These are phyloP conservation scores for Omphalea diandra DNA, from an alignment of 441 rosid species.

Conservation along the genomic window DNA sequence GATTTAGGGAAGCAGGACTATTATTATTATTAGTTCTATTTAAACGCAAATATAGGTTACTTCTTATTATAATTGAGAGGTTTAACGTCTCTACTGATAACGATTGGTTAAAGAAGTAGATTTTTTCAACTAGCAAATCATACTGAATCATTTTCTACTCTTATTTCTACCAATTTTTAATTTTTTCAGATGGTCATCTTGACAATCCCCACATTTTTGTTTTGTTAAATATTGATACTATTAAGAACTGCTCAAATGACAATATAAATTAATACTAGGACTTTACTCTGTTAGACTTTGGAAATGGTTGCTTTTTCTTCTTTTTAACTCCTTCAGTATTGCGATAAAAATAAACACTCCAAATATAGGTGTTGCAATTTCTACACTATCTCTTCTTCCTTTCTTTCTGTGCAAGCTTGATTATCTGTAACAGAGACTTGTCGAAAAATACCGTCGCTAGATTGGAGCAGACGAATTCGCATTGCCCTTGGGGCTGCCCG, in stretches of 20 bases:
- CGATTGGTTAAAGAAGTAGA: neutral
- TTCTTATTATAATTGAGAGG: neutral
- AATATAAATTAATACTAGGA: neutral
- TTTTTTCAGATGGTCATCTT: neutral
- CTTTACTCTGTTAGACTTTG: neutral
- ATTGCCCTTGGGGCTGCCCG: slow-evolving; percentile 81
- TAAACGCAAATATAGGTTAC: neutral
- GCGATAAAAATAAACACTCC: neutral
- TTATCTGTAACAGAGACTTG: slow-evolving; percentile 43
- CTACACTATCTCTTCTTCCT: neutral
- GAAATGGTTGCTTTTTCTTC: neutral
- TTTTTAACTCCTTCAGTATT: neutral
- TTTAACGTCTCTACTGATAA: neutral
- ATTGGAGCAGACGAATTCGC: slow-evolving; percentile 71
- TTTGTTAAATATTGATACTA: neutral
- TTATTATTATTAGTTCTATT: neutral
- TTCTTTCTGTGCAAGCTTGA: neutral
- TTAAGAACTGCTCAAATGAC: neutral
- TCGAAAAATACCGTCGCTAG: slow-evolving; percentile 63
- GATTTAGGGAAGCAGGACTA: neutral
- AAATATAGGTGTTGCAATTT: neutral
- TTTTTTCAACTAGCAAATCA: neutral
- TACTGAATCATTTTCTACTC: neutral
- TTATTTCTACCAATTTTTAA: neutral
- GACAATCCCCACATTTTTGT: neutral